phyloP scores from a whole-genome alignment of 805 yeast genomes.

The Candida schatavii region DNA sequence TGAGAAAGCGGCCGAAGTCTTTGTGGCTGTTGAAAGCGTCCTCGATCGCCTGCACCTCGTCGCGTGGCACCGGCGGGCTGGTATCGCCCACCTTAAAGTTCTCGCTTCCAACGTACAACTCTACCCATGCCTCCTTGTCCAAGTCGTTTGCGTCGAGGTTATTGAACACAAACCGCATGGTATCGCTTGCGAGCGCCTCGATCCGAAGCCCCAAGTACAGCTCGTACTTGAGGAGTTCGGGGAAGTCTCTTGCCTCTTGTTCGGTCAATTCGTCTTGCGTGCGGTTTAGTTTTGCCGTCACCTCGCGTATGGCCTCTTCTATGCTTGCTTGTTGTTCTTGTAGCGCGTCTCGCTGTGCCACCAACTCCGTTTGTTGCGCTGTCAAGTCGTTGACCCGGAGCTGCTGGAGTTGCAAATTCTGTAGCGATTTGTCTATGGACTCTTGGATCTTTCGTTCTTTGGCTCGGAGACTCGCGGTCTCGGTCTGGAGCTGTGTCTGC shows the following conservation, averaged over 20 bases:
- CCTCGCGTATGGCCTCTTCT: constrained; percentile 12
- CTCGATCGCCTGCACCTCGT: constrained; percentile 13
- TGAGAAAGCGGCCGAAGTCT: constrained; percentile 25
- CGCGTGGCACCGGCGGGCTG: constrained; percentile 34
- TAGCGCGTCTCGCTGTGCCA: constrained; percentile 22
- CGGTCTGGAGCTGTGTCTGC: constrained; percentile 26
- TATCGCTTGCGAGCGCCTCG: constrained; percentile 46
- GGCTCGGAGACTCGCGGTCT: constrained; percentile 25
- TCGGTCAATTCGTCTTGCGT: constrained; percentile 32
- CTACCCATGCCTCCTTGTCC: constrained; percentile 40
- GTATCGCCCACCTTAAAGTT: constrained; percentile 35
- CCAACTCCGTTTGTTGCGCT: constrained; percentile 32
- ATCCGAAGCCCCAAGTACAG: constrained; percentile 52
- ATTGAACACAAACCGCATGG: constrained; percentile 47
- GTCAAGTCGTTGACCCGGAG: constrained; percentile 32
- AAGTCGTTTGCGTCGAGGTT: constrained; percentile 46
- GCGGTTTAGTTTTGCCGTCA: constrained; percentile 17
- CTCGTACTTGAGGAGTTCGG: constrained; percentile 54
- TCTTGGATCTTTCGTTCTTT: constrained; percentile 26
- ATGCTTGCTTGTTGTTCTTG: constrained; percentile 23
- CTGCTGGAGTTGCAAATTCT: constrained; percentile 27
- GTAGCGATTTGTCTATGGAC: constrained; percentile 23
- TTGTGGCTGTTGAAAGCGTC: constrained; percentile 24
- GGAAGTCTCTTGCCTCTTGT: constrained; percentile 48
- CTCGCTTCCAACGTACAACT: constrained; percentile 44